These are phyloP conservation scores for Saksenaea vasiformis DNA, from an alignment of 371 early-diverging fungal species.

Conservation along the genomic window DNA sequence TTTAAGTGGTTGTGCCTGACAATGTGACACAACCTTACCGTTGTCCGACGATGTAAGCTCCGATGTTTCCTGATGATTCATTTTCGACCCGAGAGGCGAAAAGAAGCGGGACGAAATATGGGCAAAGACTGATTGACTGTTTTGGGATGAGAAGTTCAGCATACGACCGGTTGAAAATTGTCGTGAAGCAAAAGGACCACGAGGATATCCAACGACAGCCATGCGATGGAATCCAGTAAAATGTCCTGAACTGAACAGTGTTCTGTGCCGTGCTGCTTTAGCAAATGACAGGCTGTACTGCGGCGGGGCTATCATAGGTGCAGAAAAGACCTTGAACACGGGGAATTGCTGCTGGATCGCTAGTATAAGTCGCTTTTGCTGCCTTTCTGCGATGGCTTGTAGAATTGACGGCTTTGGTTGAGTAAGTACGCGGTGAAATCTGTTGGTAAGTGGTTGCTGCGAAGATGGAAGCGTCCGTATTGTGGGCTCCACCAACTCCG, in stretches of 20 bases:
- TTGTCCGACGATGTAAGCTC: slow-evolving; percentile 1
- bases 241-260: slow-evolving; percentile 1
- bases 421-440: slow-evolving; percentile 3
- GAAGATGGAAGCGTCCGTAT: background rate
- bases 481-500: slow-evolving; percentile 22
- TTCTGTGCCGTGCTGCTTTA: background rate
- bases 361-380: slow-evolving; percentile 15
- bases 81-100: slow-evolving; percentile 20
- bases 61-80: slow-evolving; percentile 12
- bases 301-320: slow-evolving; percentile 10
- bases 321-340: slow-evolving; percentile 20
- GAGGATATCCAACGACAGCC: slow-evolving; percentile 13
- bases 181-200: slow-evolving; percentile 16
- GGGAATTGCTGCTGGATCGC: slow-evolving; percentile 23
- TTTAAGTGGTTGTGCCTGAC: background rate
- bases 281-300: slow-evolving; percentile 17
- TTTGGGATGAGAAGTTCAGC: background rate
- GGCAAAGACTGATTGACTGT: slow-evolving; percentile 11
- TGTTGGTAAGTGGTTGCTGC: slow-evolving; percentile 10
- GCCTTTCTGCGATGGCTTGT: slow-evolving; percentile 1
- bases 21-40: background rate
- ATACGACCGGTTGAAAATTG: background rate
- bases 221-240: slow-evolving; percentile 13
- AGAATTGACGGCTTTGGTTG: slow-evolving; percentile 16
- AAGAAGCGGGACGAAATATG: slow-evolving; percentile 24